Evolutionary conservation across 129 eudicot genomes (phyloP).

Genomic region (Flaveria trinervia): DNA sequence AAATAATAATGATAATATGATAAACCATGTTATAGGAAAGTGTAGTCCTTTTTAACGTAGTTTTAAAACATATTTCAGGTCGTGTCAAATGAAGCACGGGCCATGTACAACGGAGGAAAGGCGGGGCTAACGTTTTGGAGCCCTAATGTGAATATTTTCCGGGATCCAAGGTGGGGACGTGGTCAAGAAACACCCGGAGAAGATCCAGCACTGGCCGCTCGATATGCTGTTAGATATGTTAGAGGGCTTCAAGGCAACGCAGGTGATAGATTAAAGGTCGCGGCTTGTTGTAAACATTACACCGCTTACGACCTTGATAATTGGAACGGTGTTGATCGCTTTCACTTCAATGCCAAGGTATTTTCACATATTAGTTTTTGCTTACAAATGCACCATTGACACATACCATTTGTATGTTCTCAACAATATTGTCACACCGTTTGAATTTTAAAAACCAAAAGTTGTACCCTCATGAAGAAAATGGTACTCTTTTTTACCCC

Average conservation of each 20-base stretch:
- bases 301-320: conserved; percentile 92
- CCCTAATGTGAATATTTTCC: conserved; percentile 87
- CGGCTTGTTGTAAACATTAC: conserved; percentile 95
- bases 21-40: not conserved
- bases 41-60: not conserved
- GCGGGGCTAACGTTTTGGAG: conserved; percentile 95
- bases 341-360: conserved; percentile 93
- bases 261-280: conserved; percentile 68
- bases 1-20: no score
- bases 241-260: conserved; percentile 74
- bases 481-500: not conserved
- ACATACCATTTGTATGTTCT: conserved; percentile 7
- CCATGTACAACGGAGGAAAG: conserved; percentile 91
- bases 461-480: not conserved
- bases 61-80: conserved; percentile 42
- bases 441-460: no score
- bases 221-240: conserved; percentile 77
- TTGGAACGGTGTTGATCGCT: conserved; percentile 87
- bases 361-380: not conserved
- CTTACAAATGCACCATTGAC: not conserved
- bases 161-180: conserved; percentile 98
- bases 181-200: conserved; percentile 99
- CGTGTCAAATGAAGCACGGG: conserved; percentile 92
- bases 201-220: conserved; percentile 71
- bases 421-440: not conserved